Base-by-base conservation (phyloP, 1,139 yeast genomes). In the Debaryomyces fabryi region DNA sequence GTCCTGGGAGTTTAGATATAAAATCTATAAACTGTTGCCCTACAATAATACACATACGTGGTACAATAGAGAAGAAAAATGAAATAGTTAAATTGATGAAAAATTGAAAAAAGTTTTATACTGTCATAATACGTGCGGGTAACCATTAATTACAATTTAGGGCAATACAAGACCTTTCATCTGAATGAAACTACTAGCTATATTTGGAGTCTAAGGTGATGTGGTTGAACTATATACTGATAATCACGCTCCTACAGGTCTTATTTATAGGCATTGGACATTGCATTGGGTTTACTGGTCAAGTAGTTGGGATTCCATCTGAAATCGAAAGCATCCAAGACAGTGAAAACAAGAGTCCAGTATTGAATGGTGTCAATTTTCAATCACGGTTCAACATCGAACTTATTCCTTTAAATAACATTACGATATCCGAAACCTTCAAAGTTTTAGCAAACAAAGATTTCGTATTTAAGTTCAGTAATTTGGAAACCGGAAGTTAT, bases 11-110 rank as follows among this genome's bases (percentile, higher is more conserved):
- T 46, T 44, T 56, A 58, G 57, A 54, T 44, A 24, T 21, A 47
- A 37, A 46, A 46, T 56, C 60, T 55, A 54, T 39, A 61, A 69
- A 64, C 63, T 64, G 72, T 58, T 64, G 74, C 81, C 78, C 81
- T 75, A 76, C 81, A 76, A 76, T 76, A 76, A 76, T 76, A 76
- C 79, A 65, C 75, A 74, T 74, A 62, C 80, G 62, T 58, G 65
- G 78, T 75, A 76, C 79, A 74, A 75, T 73, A 67, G 58, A 58
- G 75, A 62, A 52, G 48, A 56, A 52, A 47, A 23, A 30, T 30
- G 8, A 33, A 39, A 33, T 20, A 6, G 3, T 8, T 38, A 37
- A 32, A 15, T 6, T 2, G 15, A 9, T 20, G 33, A 18, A 27
- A 2, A 32, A 15, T 34, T 10, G 18, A 16, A 16, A 13, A 16